Evolutionary conservation across 2,329 filamentous ascomycete genomes (phyloP).

Genomic region (Colletotrichum salicis): DNA sequence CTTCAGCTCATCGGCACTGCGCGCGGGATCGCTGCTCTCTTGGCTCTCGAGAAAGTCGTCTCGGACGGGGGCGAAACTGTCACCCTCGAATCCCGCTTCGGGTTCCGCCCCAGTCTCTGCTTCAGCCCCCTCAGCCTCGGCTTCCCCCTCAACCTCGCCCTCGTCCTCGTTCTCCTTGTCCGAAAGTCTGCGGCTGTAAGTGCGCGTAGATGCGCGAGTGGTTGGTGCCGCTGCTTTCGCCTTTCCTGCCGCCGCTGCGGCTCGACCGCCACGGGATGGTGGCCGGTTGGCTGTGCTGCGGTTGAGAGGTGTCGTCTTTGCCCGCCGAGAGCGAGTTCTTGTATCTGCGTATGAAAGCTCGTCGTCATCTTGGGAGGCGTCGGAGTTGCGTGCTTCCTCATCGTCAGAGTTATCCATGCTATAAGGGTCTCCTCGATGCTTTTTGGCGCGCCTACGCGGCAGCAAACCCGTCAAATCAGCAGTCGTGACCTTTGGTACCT

Average conservation of each 20-base stretch:
- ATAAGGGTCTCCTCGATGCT: constrained; percentile 46
- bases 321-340: constrained; percentile 47
- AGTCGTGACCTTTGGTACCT: constrained; percentile 59
- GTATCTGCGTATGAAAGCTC: constrained; percentile 62
- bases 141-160: constrained; percentile 47
- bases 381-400: constrained; percentile 59
- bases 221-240: constrained; percentile 32
- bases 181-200: constrained; percentile 62
- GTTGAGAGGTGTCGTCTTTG: constrained; percentile 43
- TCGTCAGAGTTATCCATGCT: constrained; percentile 53
- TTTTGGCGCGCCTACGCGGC: constrained; percentile 61
- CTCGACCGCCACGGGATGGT: constrained; percentile 38
- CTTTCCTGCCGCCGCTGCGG: constrained; percentile 35
- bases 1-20: constrained; percentile 65
- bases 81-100: constrained; percentile 1
- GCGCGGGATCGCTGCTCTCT: constrained; percentile 39
- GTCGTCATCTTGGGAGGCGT: constrained; percentile 64
- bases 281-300: constrained; percentile 41
- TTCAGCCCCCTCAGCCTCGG: constrained; percentile 39
- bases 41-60: constrained; percentile 54
- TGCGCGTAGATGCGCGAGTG: constrained; percentile 46
- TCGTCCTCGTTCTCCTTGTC: constrained; percentile 68
- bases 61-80: constrained; percentile 53
- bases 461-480: constrained; percentile 65
- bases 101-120: constrained; percentile 45